Evolutionary conservation across 148 eudicot genomes (phyloP), one percentile per base, ranked within the genome.

Genomic region (Rhododendron molle): DNA sequence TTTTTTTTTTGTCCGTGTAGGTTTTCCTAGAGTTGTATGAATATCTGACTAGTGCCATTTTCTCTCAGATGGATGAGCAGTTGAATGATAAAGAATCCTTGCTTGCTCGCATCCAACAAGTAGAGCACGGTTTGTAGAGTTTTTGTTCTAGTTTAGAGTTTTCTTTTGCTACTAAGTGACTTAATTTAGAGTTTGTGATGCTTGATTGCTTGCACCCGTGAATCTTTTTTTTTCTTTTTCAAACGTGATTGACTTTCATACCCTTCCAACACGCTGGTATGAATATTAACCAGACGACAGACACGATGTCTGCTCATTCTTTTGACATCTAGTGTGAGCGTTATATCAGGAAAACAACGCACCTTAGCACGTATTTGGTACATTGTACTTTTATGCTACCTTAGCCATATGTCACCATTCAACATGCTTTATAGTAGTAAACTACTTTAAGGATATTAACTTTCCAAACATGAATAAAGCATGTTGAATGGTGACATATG

Each of bases 91-190:
- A 85, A 7, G 96, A 91, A 86, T 86, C 93, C 16, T 89, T 94
- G 86, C 47, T 89, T 88, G 92, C 96, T 85, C 97, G 93, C 81
- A 88, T 96, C 84, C 92, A 88, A 76, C 91, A 91, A 83, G 82
- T 95, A 86, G 98, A 96, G 83, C 90, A 87, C 11, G 99, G 99
- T 96, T 85, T 62, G 94, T 81, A 56, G 80, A 80, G 15, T 28
- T 15, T 69, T 80, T 72, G 15, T n/a, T 62, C 30, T 62, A 44
- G 44, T 78, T 85, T 47, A 23, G n/a, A 47, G 16, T 81, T 71
- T 89, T 60, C 13, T 3, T 47, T 14, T 78, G 36, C 67, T 43
- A 28, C 26, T 65, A 23, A 65, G 20, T 4, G 14, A 50, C 52
- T 28, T 83, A 26, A 28, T 69, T 23, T 69, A 28, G 74, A 69